A percentile compares a stretch with the other conserved stretches of the same genome.
Evolutionary conservation across 768 basidiomycete species (phyloP).

Genomic region (Rhodotorula babjevae): DNA sequence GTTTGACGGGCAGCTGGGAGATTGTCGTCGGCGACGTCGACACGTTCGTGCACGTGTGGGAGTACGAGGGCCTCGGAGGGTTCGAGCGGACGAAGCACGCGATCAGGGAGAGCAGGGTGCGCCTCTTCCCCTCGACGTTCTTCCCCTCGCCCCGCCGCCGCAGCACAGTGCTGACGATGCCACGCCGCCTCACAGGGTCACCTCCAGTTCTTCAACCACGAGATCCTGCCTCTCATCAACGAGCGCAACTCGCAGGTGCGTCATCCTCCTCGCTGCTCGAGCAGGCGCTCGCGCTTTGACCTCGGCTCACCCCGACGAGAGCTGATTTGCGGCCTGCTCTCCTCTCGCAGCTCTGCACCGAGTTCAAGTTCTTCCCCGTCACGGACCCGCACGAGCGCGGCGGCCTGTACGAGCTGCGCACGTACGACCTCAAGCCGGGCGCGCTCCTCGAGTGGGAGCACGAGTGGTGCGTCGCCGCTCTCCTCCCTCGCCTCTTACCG

Average conservation of each 20-base stretch:
- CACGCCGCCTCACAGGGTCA: conserved; percentile 53
- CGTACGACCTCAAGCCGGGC: conserved; percentile 76
- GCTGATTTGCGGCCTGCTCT: neutral
- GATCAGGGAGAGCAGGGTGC: conserved; percentile 63
- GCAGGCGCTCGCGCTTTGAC: too few species aligned
- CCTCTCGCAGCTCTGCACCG: conserved; percentile 54
- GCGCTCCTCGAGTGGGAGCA: conserved; percentile 91
- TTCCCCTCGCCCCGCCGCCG: too few species aligned
- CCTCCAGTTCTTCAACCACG: conserved; percentile 60
- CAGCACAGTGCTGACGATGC: too few species aligned
- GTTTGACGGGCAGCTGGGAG: conserved; percentile 92
- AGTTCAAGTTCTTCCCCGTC: conserved; percentile 93
- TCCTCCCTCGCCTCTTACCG: too few species aligned
- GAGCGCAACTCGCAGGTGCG: conserved; percentile 63
- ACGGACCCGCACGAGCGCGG: conserved; percentile 73
- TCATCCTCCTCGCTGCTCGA: neutral
- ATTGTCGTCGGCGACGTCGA: conserved; percentile 84
- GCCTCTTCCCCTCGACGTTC: conserved; percentile 30
- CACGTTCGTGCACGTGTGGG: conserved; percentile 63
- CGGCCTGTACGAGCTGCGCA: conserved; percentile 88
- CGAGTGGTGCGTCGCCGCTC: conserved; percentile 59
- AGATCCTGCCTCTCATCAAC: conserved; percentile 66
- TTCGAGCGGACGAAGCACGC: conserved; percentile 70
- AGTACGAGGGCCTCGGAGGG: conserved; percentile 89
- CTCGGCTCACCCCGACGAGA: too few species aligned